Percentiles rank a stretch among this genome's conserved stretches.
Evolutionary conservation across 2,329 filamentous ascomycete genomes (phyloP).

Genomic region (Thermoascus crustaceus): DNA sequence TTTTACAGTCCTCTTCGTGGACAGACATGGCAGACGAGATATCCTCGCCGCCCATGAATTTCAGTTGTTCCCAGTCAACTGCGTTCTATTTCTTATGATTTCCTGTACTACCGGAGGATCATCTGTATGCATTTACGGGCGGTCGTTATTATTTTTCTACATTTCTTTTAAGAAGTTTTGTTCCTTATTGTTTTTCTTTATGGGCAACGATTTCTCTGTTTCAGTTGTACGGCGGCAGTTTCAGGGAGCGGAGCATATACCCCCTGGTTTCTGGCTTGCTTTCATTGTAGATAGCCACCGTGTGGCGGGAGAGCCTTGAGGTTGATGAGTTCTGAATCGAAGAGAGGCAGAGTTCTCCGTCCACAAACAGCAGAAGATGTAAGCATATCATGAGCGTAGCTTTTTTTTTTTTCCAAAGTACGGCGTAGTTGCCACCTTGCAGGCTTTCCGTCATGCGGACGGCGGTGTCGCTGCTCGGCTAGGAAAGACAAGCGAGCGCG

Average conservation of each 20-base stretch:
- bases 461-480: too few species aligned
- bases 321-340: too few species aligned
- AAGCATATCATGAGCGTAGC: neutral
- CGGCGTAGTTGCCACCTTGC: too few species aligned
- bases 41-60: neutral
- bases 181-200: constrained; percentile 5
- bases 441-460: too few species aligned
- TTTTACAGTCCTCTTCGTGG: neutral
- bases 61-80: constrained; percentile 1
- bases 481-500: constrained; percentile 6
- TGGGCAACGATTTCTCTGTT: neutral
- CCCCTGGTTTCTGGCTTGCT: constrained; percentile 2
- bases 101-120: constrained; percentile 12
- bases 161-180: constrained; percentile 13
- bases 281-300: constrained; percentile 4
- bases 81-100: constrained; percentile 14
- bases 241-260: constrained; percentile 4
- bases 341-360: too few species aligned
- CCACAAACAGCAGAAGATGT: too few species aligned
- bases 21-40: neutral
- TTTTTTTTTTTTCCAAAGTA: constrained; percentile 2
- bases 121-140: constrained; percentile 22
- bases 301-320: neutral
- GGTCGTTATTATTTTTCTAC: constrained; percentile 15
- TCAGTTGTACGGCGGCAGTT: neutral